phyloP scores from a whole-genome alignment of 2,329 filamentous ascomycete species.

The Thelonectria blattea region DNA sequence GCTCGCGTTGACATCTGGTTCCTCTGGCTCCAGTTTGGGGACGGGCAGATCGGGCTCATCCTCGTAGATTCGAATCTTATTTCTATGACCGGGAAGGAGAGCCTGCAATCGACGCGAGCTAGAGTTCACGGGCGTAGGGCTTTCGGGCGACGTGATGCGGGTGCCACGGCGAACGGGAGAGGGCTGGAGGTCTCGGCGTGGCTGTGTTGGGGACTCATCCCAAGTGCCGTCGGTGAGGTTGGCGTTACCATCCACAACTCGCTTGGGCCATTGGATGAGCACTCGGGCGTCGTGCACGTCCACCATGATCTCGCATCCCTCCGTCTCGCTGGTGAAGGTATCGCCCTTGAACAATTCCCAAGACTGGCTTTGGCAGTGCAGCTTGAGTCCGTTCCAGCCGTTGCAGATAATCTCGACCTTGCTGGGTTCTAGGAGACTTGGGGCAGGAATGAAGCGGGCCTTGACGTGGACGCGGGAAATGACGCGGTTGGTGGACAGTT shows the following conservation, averaged over 20 bases:
- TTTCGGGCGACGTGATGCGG: slow-evolving; percentile 76
- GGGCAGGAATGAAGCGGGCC: slow-evolving; percentile 78
- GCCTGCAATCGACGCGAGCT: slow-evolving; percentile 54
- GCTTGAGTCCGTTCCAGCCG: slow-evolving; percentile 93
- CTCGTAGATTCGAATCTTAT: slow-evolving; percentile 72
- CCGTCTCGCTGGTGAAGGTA: slow-evolving; percentile 87
- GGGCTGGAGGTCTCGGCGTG: slow-evolving; percentile 53
- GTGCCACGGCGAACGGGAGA: slow-evolving; percentile 63
- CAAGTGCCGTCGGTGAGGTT: slow-evolving; percentile 72
- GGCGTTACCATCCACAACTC: slow-evolving; percentile 59
- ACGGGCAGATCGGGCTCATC: slow-evolving; percentile 59
- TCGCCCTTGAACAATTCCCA: slow-evolving; percentile 89
- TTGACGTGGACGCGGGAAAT: slow-evolving; percentile 94
- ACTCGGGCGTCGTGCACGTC: slow-evolving; percentile 94
- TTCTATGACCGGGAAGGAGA: slow-evolving; percentile 48
- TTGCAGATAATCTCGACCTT: slow-evolving; percentile 88
- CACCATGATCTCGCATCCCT: slow-evolving; percentile 88
- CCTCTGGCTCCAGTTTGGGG: slow-evolving; percentile 30
- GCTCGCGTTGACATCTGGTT: slow-evolving; percentile 46
- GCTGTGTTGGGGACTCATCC: slow-evolving; percentile 63
- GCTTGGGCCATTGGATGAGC: slow-evolving; percentile 83
- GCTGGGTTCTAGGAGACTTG: slow-evolving; percentile 71
- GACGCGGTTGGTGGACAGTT: slow-evolving; percentile 88
- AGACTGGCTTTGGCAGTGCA: slow-evolving; percentile 88
- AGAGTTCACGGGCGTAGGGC: slow-evolving; percentile 59